Percentiles rank a stretch among this genome's conserved stretches.
Conservation (phyloP, 345 rosid genomes). For the Arabidopsis arenosa region DNA sequence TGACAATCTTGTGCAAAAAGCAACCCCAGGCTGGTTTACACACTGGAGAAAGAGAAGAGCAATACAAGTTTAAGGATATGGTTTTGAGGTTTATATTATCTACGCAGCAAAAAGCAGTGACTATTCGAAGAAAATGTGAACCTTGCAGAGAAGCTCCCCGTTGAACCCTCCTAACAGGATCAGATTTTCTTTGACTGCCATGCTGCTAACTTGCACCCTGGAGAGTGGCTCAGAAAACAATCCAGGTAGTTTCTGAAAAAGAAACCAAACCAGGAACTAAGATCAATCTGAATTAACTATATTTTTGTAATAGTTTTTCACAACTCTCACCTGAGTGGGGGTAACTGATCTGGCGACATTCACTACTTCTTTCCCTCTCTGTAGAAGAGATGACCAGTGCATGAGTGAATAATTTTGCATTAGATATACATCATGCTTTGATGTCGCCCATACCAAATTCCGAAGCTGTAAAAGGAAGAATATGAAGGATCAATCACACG, state of each 20-base stretch:
- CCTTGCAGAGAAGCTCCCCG: constrained; percentile 93
- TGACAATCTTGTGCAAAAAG: constrained; percentile 65
- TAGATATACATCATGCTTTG: constrained; percentile 87
- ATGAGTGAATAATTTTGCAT: constrained; percentile 76
- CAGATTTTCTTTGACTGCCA: constrained; percentile 74
- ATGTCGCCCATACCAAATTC: constrained; percentile 78
- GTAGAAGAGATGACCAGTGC: constrained; percentile 81
- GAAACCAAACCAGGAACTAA: neutral
- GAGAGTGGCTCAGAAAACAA: constrained; percentile 54
- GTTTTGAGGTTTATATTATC: neutral
- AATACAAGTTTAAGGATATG: neutral
- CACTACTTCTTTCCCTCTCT: constrained; percentile 66
- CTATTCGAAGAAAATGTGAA: constrained; percentile 22
- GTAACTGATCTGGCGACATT: constrained; percentile 71
- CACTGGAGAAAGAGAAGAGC: constrained; percentile 46
- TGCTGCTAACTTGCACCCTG: constrained; percentile 89
- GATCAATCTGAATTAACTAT: neutral
- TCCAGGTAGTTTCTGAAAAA: constrained; percentile 58
- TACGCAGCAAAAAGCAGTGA: neutral
- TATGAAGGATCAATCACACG: constrained; percentile 13
- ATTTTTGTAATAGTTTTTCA: neutral
- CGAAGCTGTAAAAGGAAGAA: constrained; percentile 58
- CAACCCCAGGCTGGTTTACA: constrained; percentile 61
- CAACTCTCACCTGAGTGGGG: constrained; percentile 52
- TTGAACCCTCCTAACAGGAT: constrained; percentile 84